A percentile compares a stretch with the other conserved stretches of the same genome.
phyloP scores from a whole-genome alignment of 2,329 filamentous ascomycete genomes.

The Teratosphaeria destructans region DNA sequence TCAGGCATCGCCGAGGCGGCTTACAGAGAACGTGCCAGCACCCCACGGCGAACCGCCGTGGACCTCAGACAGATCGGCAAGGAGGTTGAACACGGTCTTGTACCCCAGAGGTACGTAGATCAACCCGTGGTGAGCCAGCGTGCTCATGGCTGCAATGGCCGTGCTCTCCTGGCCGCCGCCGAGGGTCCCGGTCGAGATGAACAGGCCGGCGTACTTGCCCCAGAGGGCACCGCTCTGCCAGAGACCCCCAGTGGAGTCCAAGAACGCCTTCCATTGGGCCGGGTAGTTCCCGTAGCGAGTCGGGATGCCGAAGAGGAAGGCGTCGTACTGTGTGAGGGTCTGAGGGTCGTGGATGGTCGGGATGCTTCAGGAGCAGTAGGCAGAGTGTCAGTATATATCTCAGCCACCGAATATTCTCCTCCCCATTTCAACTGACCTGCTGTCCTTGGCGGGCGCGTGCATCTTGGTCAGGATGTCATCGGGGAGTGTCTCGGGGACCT shows the following conservation, averaged over 20 bases:
- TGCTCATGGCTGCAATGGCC: conserved; percentile 68
- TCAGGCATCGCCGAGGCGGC: neutral
- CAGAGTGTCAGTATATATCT: no score
- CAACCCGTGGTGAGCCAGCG: conserved; percentile 84
- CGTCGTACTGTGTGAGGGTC: conserved; percentile 67
- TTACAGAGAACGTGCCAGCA: conserved; percentile 70
- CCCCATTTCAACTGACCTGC: conserved; percentile 19
- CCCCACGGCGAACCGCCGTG: conserved; percentile 88
- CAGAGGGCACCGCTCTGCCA: conserved; percentile 59
- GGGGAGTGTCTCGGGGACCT: conserved; percentile 80
- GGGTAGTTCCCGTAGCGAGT: conserved; percentile 97
- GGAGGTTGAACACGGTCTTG: conserved; percentile 60
- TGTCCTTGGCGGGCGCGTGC: conserved; percentile 70
- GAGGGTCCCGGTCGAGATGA: conserved; percentile 72
- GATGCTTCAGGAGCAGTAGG: conserved; percentile 33
- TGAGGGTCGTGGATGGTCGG: conserved; percentile 49
- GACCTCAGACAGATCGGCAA: conserved; percentile 65
- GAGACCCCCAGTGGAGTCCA: conserved; percentile 78
- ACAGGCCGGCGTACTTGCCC: conserved; percentile 85
- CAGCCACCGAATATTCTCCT: no score
- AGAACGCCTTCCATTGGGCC: conserved; percentile 87
- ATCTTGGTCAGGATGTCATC: conserved; percentile 80
- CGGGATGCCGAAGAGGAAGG: conserved; percentile 82
- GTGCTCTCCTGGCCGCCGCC: conserved; percentile 94
- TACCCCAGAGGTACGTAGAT: conserved; percentile 95